phyloP scores from a whole-genome alignment of 805 yeast genomes.

The Candida ulmi region DNA sequence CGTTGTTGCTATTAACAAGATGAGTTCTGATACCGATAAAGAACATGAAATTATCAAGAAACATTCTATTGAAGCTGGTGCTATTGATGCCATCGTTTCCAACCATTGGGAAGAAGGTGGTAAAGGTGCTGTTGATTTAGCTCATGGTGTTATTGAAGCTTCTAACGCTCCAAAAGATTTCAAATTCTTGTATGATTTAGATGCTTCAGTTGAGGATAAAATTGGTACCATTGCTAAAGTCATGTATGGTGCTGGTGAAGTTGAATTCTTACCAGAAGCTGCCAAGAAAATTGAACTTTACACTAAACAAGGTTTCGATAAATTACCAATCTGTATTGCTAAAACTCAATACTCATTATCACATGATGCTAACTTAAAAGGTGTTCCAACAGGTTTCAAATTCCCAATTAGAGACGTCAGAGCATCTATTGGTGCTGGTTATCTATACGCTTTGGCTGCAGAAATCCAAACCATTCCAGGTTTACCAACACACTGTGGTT shows the following conservation, averaged over 20 bases:
- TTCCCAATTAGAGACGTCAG: constrained; percentile 94
- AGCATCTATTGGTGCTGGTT: constrained; percentile 95
- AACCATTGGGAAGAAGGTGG: constrained; percentile 98
- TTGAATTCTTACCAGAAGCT: constrained; percentile 81
- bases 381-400: constrained; percentile 90
- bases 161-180: constrained; percentile 45
- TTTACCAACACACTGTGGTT: constrained; percentile 91
- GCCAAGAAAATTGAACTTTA: constrained; percentile 74
- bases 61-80: constrained; percentile 88
- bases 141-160: constrained; percentile 76
- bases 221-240: constrained; percentile 70
- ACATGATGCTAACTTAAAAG: constrained; percentile 88
- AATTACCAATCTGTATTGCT: constrained; percentile 93
- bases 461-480: constrained; percentile 98
- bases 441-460: constrained; percentile 92
- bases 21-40: constrained; percentile 73
- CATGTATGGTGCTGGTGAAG: constrained; percentile 89
- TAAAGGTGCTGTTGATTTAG: constrained; percentile 77
- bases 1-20: constrained; percentile 88
- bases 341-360: constrained; percentile 96
- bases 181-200: constrained; percentile 63
- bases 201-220: constrained; percentile 73
- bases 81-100: constrained; percentile 82
- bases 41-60: constrained; percentile 77
- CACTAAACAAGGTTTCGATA: constrained; percentile 81